These are phyloP conservation scores for Dillenia turbinata DNA, from an alignment of 164 flowering plant species.

Conservation along the genomic window DNA sequence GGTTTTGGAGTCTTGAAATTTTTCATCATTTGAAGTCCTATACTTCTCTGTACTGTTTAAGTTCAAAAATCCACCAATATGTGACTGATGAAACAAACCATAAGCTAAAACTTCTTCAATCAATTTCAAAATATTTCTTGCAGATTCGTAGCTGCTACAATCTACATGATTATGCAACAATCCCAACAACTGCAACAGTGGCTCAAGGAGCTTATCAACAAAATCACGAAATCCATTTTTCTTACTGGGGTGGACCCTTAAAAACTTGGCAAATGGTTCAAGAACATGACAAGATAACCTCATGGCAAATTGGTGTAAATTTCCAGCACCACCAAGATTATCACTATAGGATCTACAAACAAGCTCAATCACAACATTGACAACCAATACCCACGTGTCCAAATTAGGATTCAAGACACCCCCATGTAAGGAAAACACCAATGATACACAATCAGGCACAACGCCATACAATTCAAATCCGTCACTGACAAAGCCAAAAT, in stretches of 20 bases:
- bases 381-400: conserved; percentile 59
- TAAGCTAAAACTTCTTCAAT: conserved; percentile 59
- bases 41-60: conserved; percentile 39
- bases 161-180: conserved; percentile 19
- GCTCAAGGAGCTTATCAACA: conserved; percentile 72
- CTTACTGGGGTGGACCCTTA: conserved; percentile 63
- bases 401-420: conserved; percentile 56
- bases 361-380: conserved; percentile 37
- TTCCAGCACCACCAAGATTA: conserved; percentile 11
- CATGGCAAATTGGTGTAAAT: conserved; percentile 20
- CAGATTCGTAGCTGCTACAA: conserved; percentile 12
- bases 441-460: conserved; percentile 43
- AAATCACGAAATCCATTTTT: conserved; percentile 67
- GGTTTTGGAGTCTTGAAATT: conserved; percentile 24
- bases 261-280: conserved; percentile 63
- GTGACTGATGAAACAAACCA: conserved; percentile 73
- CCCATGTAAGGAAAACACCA: conserved; percentile 50
- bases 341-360: conserved; percentile 20
- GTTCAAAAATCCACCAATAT: conserved; percentile 73
- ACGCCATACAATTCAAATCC: conserved; percentile 26
- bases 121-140: conserved; percentile 27
- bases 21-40: conserved; percentile 20
- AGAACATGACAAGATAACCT: conserved; percentile 48
- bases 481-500: conserved; percentile 15
- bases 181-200: conserved; percentile 41